These are phyloP conservation scores for Noccaea bulbosa DNA, from an alignment of 345 rosid genomes.

Conservation along the genomic window DNA sequence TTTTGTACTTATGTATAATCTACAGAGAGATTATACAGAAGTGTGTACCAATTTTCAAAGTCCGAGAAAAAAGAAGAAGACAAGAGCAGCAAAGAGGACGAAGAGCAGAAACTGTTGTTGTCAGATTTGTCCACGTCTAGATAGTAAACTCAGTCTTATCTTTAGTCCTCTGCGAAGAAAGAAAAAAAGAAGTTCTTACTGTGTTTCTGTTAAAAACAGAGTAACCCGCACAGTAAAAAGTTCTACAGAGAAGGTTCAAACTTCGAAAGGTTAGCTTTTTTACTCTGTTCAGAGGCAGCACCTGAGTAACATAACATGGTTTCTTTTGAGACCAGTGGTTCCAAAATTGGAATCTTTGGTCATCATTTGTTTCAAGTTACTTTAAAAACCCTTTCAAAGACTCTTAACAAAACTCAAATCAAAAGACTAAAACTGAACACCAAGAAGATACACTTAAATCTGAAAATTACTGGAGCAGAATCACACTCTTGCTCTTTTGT, in stretches of 20 bases:
- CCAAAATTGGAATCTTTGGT: slow-evolving; percentile 25
- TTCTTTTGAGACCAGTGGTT: slow-evolving; percentile 36
- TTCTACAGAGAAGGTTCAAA: slow-evolving; percentile 28
- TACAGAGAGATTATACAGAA: slow-evolving; percentile 35
- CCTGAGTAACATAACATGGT: slow-evolving; percentile 38
- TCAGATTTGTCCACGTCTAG: slow-evolving; percentile 40
- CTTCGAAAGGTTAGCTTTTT: slow-evolving; percentile 26
- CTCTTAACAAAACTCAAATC: slow-evolving; percentile 18
- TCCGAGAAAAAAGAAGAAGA: slow-evolving; percentile 32
- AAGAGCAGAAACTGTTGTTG: slow-evolving; percentile 37
- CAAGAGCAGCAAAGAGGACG: slow-evolving; percentile 43
- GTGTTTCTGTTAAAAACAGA: slow-evolving; percentile 35
- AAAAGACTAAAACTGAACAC: slow-evolving; percentile 16
- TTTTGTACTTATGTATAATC: slow-evolving; percentile 27
- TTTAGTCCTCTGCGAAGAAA: slow-evolving; percentile 32
- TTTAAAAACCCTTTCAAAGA: not conserved
- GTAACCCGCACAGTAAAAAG: slow-evolving; percentile 18
- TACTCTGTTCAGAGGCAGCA: slow-evolving; percentile 36
- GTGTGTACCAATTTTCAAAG: slow-evolving; percentile 24
- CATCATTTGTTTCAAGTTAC: slow-evolving; percentile 10
- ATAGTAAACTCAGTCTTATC: slow-evolving; percentile 41
- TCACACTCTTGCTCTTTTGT: slow-evolving; percentile 3
- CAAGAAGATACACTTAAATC: slow-evolving; percentile 1
- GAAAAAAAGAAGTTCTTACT: slow-evolving; percentile 21
- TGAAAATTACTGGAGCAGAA: slow-evolving; percentile 1